Evolutionary conservation across 345 rosid genomes (phyloP), one percentile per base, ranked within the genome.

Genomic region (Conringia planisiliqua): DNA sequence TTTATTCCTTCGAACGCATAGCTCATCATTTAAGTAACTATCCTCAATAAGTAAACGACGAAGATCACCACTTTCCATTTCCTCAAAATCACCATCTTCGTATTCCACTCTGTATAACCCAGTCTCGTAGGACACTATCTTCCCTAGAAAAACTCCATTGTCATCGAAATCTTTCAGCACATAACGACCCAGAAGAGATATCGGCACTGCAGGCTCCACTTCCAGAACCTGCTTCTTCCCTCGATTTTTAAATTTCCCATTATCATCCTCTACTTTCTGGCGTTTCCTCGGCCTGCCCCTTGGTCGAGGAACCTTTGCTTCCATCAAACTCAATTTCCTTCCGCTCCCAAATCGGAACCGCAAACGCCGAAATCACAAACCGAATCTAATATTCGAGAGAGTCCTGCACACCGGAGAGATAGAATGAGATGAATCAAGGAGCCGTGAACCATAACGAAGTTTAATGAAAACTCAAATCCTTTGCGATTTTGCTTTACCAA

Each of bases 71-170:
- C 96, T 86, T 7, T 90, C 95, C 77, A 90, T 62, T 81, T 88
- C 95, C 84, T 90, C 98, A 48, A 62, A 83, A 61, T 90, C 91
- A 18, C 98, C 95, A 62, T 92, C 95, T 77, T 92, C 98, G 62
- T 90, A 92, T 33, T 86, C 87, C 58, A 90, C 86, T 66, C 92
- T 82, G 62, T 92, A 92, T 79, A 92, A 74, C 32, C 98, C 98
- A 1, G 83, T 80, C 39, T 88, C 91, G 46, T 90, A 92, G 17
- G 43, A 74, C 77, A 86, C 88, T 57, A 92, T 65, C 82, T 88
- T 92, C 74, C 98, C 96, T 12, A 92, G 58, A 75, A 72, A 92
- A 58, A 63, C 71, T 56, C 83, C 87, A 36, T 51, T 51, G 22
- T 65, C 85, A 10, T 70, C 75, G 40, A 88, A 90, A 51, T 90